Evolutionary conservation across 768 basidiomycete species (phyloP).

Genomic region (Leucocoprinus sp.): DNA sequence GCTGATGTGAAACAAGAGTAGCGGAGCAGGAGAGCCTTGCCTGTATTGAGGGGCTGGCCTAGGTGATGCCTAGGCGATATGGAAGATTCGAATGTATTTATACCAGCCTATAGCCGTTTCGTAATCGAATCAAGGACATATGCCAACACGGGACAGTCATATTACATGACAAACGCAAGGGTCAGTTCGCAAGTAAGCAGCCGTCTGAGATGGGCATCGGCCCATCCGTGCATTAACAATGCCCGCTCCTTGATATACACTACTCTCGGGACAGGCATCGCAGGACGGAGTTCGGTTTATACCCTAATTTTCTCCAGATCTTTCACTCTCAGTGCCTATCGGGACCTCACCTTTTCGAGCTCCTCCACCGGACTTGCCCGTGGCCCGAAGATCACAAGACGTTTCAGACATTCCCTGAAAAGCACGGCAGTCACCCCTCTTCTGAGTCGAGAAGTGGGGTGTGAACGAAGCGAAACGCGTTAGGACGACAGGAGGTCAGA

Average conservation of each 20-base stretch:
- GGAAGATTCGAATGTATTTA: conserved; percentile 2
- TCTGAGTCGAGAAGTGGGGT: background rate
- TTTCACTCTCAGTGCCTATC: too few species aligned
- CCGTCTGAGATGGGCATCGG: background rate
- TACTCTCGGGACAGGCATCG: too few species aligned
- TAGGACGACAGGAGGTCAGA: background rate
- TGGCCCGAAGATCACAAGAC: too few species aligned
- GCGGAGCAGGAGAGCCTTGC: background rate
- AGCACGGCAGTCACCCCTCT: too few species aligned
- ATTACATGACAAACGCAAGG: background rate
- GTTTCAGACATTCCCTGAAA: background rate
- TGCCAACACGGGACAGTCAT: background rate
- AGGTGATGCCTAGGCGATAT: background rate
- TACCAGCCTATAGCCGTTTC: background rate
- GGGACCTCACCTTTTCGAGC: too few species aligned
- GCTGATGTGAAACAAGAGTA: background rate
- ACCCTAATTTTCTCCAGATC: too few species aligned
- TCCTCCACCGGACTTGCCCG: too few species aligned
- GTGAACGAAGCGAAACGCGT: background rate
- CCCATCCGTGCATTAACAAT: background rate
- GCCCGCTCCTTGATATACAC: background rate
- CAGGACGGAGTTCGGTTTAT: too few species aligned
- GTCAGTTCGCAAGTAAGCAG: background rate
- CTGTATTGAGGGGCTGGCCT: background rate
- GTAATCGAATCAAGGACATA: background rate